Conservation (phyloP, 78 protist species). For the Salpingoeca rosetta region DNA sequence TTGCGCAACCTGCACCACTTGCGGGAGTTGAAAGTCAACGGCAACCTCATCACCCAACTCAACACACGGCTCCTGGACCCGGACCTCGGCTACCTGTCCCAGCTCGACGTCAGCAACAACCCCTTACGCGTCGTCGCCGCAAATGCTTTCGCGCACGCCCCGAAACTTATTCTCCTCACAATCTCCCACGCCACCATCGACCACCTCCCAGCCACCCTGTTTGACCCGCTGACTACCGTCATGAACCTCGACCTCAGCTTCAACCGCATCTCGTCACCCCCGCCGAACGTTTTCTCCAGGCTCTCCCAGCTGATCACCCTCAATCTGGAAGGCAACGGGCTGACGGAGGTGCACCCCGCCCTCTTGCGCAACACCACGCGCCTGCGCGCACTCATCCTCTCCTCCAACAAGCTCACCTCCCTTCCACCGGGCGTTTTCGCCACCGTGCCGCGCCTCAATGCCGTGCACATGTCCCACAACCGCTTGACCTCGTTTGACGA, state of each 20-base stretch:
- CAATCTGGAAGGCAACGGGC: neutral
- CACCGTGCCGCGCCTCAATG: too few relatives aligned
- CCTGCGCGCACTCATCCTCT: neutral
- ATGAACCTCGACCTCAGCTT: neutral
- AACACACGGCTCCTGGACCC: too few relatives aligned
- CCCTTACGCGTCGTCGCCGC: too few relatives aligned
- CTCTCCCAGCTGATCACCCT: neutral
- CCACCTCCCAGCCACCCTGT: neutral
- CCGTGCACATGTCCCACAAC: too few relatives aligned
- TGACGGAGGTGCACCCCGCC: neutral
- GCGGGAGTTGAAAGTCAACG: too few relatives aligned
- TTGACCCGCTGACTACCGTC: neutral
- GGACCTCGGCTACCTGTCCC: too few relatives aligned
- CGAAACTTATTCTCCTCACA: neutral
- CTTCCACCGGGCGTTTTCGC: neutral
- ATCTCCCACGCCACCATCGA: neutral
- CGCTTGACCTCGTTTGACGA: too few relatives aligned
- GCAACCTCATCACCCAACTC: too few relatives aligned
- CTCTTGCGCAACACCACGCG: neutral
- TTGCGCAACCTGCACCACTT: too few relatives aligned
- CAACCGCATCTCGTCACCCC: neutral
- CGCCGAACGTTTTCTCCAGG: neutral
- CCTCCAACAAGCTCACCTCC: neutral
- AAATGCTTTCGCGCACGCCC: too few relatives aligned
- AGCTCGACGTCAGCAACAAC: too few relatives aligned